Conservation (phyloP, 441 rosid genomes). For the Adansonia gregorii region DNA sequence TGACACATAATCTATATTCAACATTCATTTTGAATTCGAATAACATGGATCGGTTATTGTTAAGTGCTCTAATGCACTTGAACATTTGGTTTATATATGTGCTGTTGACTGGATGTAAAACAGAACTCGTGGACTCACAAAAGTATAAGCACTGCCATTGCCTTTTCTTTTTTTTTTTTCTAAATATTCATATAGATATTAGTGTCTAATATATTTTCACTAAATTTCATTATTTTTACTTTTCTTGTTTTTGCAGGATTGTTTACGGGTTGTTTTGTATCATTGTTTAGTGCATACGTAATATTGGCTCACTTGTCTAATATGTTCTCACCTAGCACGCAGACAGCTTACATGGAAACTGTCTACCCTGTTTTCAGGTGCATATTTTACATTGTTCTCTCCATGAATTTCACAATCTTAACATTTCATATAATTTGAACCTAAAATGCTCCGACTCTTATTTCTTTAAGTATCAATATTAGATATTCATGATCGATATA, state of each 20-base stretch:
- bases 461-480: no score
- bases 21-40: no score
- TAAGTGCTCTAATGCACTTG: no score
- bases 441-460: no score
- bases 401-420: neutral
- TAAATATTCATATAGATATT: neutral
- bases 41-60: no score
- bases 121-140: neutral
- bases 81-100: no score
- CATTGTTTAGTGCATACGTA: slow-evolving; percentile 77
- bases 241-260: slow-evolving; percentile 64
- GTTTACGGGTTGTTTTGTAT: slow-evolving; percentile 87
- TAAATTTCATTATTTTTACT: neutral
- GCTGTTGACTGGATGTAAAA: no score
- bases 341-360: slow-evolving; percentile 68
- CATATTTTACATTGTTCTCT: neutral
- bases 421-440: neutral
- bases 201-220: neutral
- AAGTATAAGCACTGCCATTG: neutral
- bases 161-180: neutral
- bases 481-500: no score
- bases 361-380: slow-evolving; percentile 98
- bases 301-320: slow-evolving; percentile 84
- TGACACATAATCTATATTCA: no score
- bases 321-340: slow-evolving; percentile 57